These are phyloP conservation scores for Waitea zeae DNA, from an alignment of 1,284 basidiomycete genomes.

Conservation along the genomic window DNA sequence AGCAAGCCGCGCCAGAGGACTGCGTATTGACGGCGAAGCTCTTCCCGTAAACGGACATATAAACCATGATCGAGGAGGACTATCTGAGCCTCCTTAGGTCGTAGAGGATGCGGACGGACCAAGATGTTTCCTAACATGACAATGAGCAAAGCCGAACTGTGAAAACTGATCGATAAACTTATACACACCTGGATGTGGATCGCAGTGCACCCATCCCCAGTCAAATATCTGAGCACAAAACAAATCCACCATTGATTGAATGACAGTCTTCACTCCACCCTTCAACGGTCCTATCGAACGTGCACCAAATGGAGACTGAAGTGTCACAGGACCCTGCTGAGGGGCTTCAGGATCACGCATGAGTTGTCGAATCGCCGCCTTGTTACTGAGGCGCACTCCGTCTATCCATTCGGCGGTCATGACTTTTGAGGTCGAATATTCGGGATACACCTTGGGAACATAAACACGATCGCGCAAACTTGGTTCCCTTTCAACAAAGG, in stretches of 20 bases:
- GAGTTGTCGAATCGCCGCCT: constrained; percentile 28
- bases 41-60: constrained; percentile 51
- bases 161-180: background rate
- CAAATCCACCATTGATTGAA: constrained; percentile 70
- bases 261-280: constrained; percentile 47
- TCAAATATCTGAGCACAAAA: constrained; percentile 76
- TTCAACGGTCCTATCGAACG: constrained; percentile 19
- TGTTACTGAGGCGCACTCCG: constrained; percentile 63
- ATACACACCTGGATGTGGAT: constrained; percentile 38
- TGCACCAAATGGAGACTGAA: constrained; percentile 4
- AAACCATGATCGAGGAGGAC: constrained; percentile 84
- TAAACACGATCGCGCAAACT: constrained; percentile 54
- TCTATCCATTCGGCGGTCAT: constrained; percentile 85
- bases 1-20: constrained; percentile 68
- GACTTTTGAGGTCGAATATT: constrained; percentile 58
- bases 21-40: constrained; percentile 60
- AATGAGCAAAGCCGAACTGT: background rate
- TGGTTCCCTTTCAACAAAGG: constrained; percentile 44
- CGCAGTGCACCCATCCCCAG: constrained; percentile 77
- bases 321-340: background rate
- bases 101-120: constrained; percentile 52
- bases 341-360: constrained; percentile 30
- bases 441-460: constrained; percentile 63
- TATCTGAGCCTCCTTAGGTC: constrained; percentile 49
- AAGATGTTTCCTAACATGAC: constrained; percentile 56